Evolutionary conservation across 352 stramenopile species (phyloP).

Genomic region (Phytopythium montanum): DNA sequence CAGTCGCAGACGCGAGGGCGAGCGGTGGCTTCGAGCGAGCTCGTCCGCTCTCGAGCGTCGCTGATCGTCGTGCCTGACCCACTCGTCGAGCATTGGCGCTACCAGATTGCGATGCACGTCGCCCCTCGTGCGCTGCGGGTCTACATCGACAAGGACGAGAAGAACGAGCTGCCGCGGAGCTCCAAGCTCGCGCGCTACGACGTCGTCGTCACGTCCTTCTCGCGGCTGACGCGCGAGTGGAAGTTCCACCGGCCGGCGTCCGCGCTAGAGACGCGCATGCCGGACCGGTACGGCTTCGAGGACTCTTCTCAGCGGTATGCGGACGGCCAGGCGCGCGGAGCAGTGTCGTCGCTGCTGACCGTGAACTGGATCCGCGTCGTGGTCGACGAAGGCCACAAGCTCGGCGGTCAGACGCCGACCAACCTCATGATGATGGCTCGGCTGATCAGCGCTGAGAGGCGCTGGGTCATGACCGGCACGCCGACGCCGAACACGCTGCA

Average conservation of each 20-base stretch:
- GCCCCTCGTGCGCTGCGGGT: slow-evolving; percentile 26
- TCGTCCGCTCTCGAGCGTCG: slow-evolving; percentile 44
- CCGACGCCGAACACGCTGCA: slow-evolving; percentile 90
- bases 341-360: slow-evolving; percentile 51
- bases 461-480: slow-evolving; percentile 98
- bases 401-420: slow-evolving; percentile 64
- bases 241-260: slow-evolving; percentile 53
- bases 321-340: slow-evolving; percentile 49
- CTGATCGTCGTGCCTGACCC: slow-evolving; percentile 73
- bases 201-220: slow-evolving; percentile 74
- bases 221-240: slow-evolving; percentile 58
- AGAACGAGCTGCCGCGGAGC: slow-evolving; percentile 32
- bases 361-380: slow-evolving; percentile 90
- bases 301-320: slow-evolving; percentile 36
- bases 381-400: slow-evolving; percentile 95
- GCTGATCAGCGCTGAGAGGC: slow-evolving; percentile 73
- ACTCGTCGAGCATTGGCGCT: slow-evolving; percentile 76
- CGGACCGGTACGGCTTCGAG: slow-evolving; percentile 72
- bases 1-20: slow-evolving; percentile 27
- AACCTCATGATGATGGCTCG: slow-evolving; percentile 83
- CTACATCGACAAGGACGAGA: slow-evolving; percentile 39
- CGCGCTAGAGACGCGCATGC: slow-evolving; percentile 54
- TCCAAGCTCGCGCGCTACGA: slow-evolving; percentile 54
- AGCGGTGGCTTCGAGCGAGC: slow-evolving; percentile 24
- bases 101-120: slow-evolving; percentile 64